A percentile compares a stretch with the other conserved stretches of the same genome.
These are phyloP conservation scores for Paramecium sexaurelia DNA, from an alignment of 73 alveolate species.

Conservation along the genomic window DNA sequence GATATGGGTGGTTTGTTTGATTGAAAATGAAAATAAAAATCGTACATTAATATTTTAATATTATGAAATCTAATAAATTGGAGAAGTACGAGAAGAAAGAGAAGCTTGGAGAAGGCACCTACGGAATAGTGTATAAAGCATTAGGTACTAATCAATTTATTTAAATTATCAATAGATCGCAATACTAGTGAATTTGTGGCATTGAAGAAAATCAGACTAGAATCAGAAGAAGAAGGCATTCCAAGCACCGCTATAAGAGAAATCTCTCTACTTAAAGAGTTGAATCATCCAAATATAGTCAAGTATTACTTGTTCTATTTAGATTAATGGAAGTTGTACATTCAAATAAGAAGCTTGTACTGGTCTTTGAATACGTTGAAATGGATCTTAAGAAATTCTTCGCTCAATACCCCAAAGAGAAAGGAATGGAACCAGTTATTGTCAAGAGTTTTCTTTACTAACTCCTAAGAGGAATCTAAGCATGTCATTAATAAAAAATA, in stretches of 20 bases:
- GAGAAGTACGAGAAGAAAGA: slow-evolving; percentile 88
- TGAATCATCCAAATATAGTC: slow-evolving; percentile 95
- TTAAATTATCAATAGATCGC: not conserved
- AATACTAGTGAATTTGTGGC: slow-evolving; percentile 87
- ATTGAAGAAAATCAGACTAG: slow-evolving; percentile 89
- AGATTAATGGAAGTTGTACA: slow-evolving; percentile 79
- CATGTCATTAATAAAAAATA: slow-evolving; percentile 78
- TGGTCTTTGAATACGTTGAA: slow-evolving; percentile 83
- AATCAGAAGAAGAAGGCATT: slow-evolving; percentile 96
- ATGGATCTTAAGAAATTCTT: slow-evolving; percentile 83
- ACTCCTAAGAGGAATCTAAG: slow-evolving; percentile 78
- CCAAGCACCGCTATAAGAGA: slow-evolving; percentile 97
- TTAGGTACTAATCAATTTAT: slow-evolving; percentile 64
- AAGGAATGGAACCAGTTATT: slow-evolving; percentile 74
- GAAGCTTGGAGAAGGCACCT: slow-evolving; percentile 94
- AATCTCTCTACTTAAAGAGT: slow-evolving; percentile 89
- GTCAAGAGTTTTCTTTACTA: slow-evolving; percentile 75
- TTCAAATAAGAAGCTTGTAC: slow-evolving; percentile 78
- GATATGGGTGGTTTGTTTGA: slow-evolving; percentile 62
- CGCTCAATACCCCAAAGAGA: slow-evolving; percentile 70
- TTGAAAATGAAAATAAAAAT: slow-evolving; percentile 37
- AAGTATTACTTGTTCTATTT: slow-evolving; percentile 70
- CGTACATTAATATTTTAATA: slow-evolving; percentile 33
- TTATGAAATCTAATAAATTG: slow-evolving; percentile 65
- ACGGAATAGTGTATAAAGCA: slow-evolving; percentile 93